Percentiles rank a stretch among this genome's conserved stretches.
phyloP scores from a whole-genome alignment of 768 basidiomycete species.

The Boletus barrowsii region DNA sequence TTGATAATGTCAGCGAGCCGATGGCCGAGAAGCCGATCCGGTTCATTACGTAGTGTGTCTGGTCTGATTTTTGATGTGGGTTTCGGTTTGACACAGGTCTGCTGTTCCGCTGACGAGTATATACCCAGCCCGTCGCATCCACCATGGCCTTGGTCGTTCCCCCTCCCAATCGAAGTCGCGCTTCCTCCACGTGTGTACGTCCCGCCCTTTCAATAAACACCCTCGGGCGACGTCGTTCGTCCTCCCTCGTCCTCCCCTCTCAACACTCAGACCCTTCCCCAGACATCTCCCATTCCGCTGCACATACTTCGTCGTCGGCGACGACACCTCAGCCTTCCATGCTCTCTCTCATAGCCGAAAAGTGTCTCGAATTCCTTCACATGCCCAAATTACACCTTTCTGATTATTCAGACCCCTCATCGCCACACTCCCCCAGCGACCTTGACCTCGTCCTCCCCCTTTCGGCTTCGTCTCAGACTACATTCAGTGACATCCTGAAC shows the following conservation, averaged over 20 bases:
- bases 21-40: constrained; percentile 21
- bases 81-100: too few species aligned
- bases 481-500: constrained; percentile 43
- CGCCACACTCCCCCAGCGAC: constrained; percentile 36
- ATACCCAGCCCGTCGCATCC: neutral
- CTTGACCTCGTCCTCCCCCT: constrained; percentile 54
- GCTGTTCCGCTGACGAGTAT: too few species aligned
- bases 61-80: constrained; percentile 20
- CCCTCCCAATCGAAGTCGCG: constrained; percentile 48
- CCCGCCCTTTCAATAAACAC: constrained; percentile 49
- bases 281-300: neutral
- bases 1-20: neutral
- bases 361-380: constrained; percentile 54
- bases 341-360: constrained; percentile 49
- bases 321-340: constrained; percentile 38
- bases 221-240: constrained; percentile 54
- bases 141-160: constrained; percentile 37
- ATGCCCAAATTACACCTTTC: constrained; percentile 38
- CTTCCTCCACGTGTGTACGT: constrained; percentile 58
- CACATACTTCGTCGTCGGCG: constrained; percentile 8
- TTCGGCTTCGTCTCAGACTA: constrained; percentile 47
- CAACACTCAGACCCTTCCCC: constrained; percentile 15
- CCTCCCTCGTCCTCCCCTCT: constrained; percentile 41
- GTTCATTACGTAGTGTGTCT: constrained; percentile 18
- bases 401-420: constrained; percentile 46